A percentile compares a stretch with the other conserved stretches of the same genome.
Conservation (phyloP, 176 grass and related monocot genomes). For the Oryza rufipogon region DNA sequence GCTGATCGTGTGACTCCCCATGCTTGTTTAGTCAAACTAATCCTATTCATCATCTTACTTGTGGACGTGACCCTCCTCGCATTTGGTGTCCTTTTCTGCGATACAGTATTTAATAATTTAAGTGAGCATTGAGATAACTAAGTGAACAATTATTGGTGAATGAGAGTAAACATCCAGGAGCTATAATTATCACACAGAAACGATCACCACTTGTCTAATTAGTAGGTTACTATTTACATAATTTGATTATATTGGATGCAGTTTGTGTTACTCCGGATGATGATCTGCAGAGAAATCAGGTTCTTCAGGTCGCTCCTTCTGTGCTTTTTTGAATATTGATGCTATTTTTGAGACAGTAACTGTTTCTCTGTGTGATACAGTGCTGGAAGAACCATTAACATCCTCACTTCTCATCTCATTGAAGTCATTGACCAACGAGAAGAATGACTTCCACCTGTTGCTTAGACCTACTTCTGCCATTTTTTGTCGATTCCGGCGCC, state of each 20-base stretch:
- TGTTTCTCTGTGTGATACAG: background rate
- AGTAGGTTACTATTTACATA: background rate
- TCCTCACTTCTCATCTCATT: background rate
- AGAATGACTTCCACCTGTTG: slow-evolving; percentile 42
- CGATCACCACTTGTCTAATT: slow-evolving; percentile 4
- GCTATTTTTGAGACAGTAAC: slow-evolving; percentile 37
- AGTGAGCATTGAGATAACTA: background rate
- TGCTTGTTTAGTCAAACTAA: background rate
- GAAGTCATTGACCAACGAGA: slow-evolving; percentile 34
- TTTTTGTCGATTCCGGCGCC: slow-evolving; percentile 22
- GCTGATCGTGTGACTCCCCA: background rate
- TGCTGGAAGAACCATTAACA: background rate
- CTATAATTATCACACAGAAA: slow-evolving; percentile 10
- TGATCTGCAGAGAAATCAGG: slow-evolving; percentile 37
- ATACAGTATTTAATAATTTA: background rate
- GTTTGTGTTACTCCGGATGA: slow-evolving; percentile 25
- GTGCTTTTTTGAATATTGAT: slow-evolving; percentile 39
- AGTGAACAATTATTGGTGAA: background rate
- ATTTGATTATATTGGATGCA: slow-evolving; percentile 9
- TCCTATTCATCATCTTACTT: slow-evolving; percentile 24
- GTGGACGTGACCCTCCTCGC: background rate
- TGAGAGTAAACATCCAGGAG: background rate
- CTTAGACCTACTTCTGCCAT: slow-evolving; percentile 22
- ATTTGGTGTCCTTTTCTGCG: slow-evolving; percentile 15
- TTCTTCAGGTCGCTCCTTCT: slow-evolving; percentile 36